Evolutionary conservation across 2,329 filamentous ascomycete species (phyloP), one percentile per base, ranked within the genome.

Genomic region (Colletotrichum theobromicola): DNA sequence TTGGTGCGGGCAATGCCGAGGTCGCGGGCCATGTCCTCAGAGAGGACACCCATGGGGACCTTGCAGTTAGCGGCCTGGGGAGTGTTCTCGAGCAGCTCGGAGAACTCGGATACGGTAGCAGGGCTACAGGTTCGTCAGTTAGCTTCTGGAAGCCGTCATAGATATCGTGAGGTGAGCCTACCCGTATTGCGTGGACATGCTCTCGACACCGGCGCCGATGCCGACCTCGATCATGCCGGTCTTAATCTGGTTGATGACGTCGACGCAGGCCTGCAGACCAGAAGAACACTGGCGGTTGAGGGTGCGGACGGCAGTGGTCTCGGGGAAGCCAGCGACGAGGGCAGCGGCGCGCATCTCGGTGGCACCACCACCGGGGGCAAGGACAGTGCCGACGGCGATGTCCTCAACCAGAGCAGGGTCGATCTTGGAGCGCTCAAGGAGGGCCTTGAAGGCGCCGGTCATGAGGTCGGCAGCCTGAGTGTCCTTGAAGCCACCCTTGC

Each of bases 301-400:
- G 73, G 93, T 92, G 86, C 94, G 95, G 72, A 98, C 94, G n/a
- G 95, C 94, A 7, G 95, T 91, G 21, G 91, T 90, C 80, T 94
- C 94, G 57, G 97, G 94, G 88, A 98, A 97, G 60, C 97, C 97
- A 64, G 97, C 97, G 8, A 95, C 95, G 72, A 98, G 89, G 69
- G 93, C 93, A 42, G 97, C 97, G 75, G 95, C 97, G 78, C 97
- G 94, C 92, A 98, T 98, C 87, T 98, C 97, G 61, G 97, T 98
- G 26, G 97, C 97, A 78, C 96, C 97, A 79, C 95, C 97, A 76
- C 97, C 97, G 37, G 96, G 96, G 21, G 96, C 92, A 63, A 99
- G 92, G 34, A 99, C 97, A 70, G 93, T 94, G 78, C 97, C 97
- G 73, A 98, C 96, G 67, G 94, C 94, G 78, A 99, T 93, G 83